Evolutionary conservation across 768 basidiomycete species (phyloP).

Genomic region (Thelephora ganbajun): DNA sequence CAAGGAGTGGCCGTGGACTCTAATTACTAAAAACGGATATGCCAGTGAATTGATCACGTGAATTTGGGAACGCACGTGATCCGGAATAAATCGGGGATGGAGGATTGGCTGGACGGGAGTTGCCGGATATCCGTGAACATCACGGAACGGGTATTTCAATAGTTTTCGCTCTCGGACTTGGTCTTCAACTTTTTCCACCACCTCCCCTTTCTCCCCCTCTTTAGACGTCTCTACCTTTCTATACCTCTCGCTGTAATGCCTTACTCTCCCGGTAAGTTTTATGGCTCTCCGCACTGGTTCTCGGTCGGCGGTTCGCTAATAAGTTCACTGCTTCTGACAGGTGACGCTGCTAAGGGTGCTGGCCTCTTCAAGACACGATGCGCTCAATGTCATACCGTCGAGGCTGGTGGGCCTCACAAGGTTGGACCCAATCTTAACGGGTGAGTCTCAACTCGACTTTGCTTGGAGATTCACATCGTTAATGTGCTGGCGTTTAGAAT

Average conservation of each 20-base stretch:
- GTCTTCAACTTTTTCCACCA: not conserved
- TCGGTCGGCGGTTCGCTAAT: conserved; percentile 3
- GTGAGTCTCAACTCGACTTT: conserved; percentile 25
- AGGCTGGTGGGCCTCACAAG: conserved; percentile 63
- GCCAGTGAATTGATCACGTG: not conserved
- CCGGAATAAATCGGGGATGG: not conserved
- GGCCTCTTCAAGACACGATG: conserved; percentile 93
- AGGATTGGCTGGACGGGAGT: not conserved
- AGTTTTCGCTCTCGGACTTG: not conserved
- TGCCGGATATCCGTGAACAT: not conserved
- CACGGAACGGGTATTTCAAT: not conserved
- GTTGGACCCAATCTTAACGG: conserved; percentile 95
- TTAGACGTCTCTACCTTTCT: not conserved
- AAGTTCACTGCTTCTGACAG: conserved; percentile 22
- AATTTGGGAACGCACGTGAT: not conserved
- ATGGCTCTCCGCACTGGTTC: not conserved
- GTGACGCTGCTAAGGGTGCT: conserved; percentile 86
- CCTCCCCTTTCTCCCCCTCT: not conserved
- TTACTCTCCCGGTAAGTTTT: conserved; percentile 26
- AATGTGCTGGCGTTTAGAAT: conserved; percentile 27
- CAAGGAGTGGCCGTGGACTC: not conserved
- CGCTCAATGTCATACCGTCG: conserved; percentile 87
- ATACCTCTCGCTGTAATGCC: conserved; percentile 22
- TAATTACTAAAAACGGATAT: not conserved
- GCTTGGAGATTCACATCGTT: not conserved